Percentiles rank a stretch among this genome's conserved stretches.
Evolutionary conservation across 2,329 filamentous ascomycete species (phyloP).

Genomic region (Tympanopsis confertula): DNA sequence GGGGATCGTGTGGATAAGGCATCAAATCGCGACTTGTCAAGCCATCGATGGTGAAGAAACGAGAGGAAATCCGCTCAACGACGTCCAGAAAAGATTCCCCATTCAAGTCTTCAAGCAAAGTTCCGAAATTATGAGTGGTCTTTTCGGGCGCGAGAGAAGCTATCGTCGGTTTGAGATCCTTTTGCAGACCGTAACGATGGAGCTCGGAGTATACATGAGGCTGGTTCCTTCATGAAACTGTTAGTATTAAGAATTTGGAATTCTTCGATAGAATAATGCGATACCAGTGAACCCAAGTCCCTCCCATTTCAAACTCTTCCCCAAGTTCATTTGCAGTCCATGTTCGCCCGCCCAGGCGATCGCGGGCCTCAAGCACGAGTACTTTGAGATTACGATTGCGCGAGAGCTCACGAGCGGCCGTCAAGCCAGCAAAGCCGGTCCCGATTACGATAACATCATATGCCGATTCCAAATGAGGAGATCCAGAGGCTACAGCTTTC

Average conservation of each 20-base stretch:
- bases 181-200: conserved; percentile 12
- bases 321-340: conserved; percentile 22
- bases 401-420: too few species aligned
- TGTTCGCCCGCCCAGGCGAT: conserved; percentile 27
- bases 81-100: too few species aligned
- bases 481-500: too few species aligned
- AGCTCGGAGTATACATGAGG: conserved; percentile 16
- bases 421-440: too few species aligned
- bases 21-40: conserved; percentile 15
- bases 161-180: neutral
- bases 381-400: too few species aligned
- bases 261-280: too few species aligned
- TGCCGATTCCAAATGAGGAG: too few species aligned
- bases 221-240: too few species aligned
- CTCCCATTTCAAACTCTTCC: conserved; percentile 25
- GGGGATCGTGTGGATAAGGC: conserved; percentile 21
- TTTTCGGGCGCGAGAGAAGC: conserved; percentile 3
- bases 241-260: too few species aligned
- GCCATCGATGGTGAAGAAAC: conserved; percentile 18
- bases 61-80: conserved; percentile 8
- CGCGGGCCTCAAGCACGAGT: conserved; percentile 22
- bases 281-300: conserved; percentile 26
- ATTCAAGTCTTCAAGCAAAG: too few species aligned
- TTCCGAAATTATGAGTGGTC: too few species aligned
- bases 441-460: too few species aligned